These are phyloP conservation scores for Styphnolobium japonicum DNA, from an alignment of 306 rosid species.

Conservation along the genomic window DNA sequence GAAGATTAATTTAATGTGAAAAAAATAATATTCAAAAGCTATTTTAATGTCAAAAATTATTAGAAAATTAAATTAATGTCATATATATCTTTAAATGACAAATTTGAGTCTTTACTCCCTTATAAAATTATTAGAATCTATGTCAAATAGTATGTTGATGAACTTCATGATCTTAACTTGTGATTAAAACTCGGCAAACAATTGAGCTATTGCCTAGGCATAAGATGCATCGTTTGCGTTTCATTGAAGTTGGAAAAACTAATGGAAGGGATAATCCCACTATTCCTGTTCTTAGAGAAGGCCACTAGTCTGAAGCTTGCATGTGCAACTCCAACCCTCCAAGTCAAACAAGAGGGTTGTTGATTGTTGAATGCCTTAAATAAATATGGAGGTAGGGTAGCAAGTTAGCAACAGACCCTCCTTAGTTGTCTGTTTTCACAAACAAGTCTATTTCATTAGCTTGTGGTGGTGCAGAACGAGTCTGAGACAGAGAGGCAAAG, in stretches of 20 bases:
- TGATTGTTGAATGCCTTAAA: background rate
- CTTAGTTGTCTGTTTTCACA: background rate
- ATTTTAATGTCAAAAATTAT: too few species aligned
- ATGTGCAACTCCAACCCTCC: background rate
- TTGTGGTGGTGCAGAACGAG: background rate
- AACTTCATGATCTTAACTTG: too few species aligned
- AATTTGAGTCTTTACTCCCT: too few species aligned
- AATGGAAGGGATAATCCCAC: background rate
- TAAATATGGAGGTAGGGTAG: slow-evolving; percentile 32
- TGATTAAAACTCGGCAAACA: background rate
- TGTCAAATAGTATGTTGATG: too few species aligned
- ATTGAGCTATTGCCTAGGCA: background rate
- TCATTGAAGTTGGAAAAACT: background rate
- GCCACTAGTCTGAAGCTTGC: background rate
- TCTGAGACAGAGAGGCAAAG: background rate
- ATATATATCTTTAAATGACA: too few species aligned
- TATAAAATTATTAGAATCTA: too few species aligned
- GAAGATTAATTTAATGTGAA: too few species aligned
- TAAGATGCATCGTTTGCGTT: background rate
- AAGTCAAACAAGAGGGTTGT: background rate
- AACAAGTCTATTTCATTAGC: background rate
- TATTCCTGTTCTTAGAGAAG: background rate
- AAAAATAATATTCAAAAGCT: too few species aligned
- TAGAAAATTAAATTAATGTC: too few species aligned
- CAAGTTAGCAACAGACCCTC: background rate